phyloP scores from a whole-genome alignment of 2,329 filamentous ascomycete species.

The Raffaelea albimanens region DNA sequence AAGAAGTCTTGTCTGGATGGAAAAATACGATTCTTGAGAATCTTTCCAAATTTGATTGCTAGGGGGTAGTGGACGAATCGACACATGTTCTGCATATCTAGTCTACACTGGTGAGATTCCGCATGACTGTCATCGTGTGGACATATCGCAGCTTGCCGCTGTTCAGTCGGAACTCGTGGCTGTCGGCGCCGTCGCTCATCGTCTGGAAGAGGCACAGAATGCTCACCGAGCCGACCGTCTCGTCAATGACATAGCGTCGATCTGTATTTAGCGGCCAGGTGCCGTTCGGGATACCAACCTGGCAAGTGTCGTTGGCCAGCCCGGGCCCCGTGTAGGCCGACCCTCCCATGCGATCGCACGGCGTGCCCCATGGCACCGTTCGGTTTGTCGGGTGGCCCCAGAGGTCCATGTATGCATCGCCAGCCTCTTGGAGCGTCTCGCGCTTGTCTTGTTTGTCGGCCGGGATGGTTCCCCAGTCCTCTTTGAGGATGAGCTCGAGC shows the following conservation, averaged over 20 bases:
- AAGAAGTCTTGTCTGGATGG: background rate
- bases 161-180: conserved; percentile 24
- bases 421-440: conserved; percentile 16
- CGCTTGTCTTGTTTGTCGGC: conserved; percentile 15
- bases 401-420: conserved; percentile 25
- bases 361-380: conserved; percentile 24
- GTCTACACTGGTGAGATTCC: too few relatives aligned
- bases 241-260: conserved; percentile 22
- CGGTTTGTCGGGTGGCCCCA: conserved; percentile 17
- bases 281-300: conserved; percentile 15
- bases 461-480: conserved; percentile 20
- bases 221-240: conserved; percentile 19
- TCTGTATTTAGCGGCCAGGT: conserved; percentile 2
- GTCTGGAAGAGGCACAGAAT: conserved; percentile 21
- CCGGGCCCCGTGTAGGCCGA: conserved; percentile 13
- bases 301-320: conserved; percentile 13
- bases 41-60: background rate
- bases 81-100: too few relatives aligned
- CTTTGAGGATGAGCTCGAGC: conserved; percentile 18
- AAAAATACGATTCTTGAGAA: background rate
- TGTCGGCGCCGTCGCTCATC: conserved; percentile 16
- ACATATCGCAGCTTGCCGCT: conserved; percentile 23
- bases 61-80: too few relatives aligned
- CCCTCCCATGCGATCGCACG: conserved; percentile 21
- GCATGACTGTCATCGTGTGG: conserved; percentile 20